These are phyloP conservation scores for Boletellus dicymbophilus DNA, from an alignment of 1,284 basidiomycete species.

Conservation along the genomic window DNA sequence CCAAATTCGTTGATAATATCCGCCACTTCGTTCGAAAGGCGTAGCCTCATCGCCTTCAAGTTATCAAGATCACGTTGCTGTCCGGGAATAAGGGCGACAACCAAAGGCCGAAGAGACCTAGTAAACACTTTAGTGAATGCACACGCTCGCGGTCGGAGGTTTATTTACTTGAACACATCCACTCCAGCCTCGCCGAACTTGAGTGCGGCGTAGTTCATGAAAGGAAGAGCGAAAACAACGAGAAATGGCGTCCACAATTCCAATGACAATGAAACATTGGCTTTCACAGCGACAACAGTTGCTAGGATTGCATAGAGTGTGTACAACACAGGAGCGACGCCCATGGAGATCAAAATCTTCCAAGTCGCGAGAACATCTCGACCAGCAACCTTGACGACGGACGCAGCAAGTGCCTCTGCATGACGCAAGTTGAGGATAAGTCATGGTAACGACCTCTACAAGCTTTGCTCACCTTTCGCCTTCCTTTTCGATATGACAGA, in stretches of 20 bases:
- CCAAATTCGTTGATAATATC: constrained; percentile 91
- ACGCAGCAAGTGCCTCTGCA: constrained; percentile 94
- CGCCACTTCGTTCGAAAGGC: constrained; percentile 86
- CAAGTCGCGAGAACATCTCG: constrained; percentile 97
- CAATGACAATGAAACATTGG: constrained; percentile 64
- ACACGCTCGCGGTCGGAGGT: constrained; percentile 14
- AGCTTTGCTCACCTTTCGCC: constrained; percentile 72
- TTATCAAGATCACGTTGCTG: constrained; percentile 85
- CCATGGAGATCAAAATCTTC: constrained; percentile 97
- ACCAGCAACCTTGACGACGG: constrained; percentile 94
- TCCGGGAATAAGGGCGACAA: constrained; percentile 90
- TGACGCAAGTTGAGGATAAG: constrained; percentile 6
- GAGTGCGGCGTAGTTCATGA: constrained; percentile 92
- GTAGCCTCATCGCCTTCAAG: constrained; percentile 78
- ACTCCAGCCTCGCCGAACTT: constrained; percentile 99
- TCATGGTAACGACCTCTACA: background rate
- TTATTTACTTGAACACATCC: constrained; percentile 93
- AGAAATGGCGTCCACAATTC: constrained; percentile 81
- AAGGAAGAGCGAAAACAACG: constrained; percentile 77
- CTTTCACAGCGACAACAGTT: constrained; percentile 74
- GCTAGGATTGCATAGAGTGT: constrained; percentile 82
- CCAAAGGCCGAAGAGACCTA: constrained; percentile 90
- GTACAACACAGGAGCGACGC: constrained; percentile 89
- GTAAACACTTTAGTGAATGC: constrained; percentile 39
- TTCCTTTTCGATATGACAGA: constrained; percentile 89